Percentiles rank a stretch among this genome's conserved stretches.
phyloP scores from a whole-genome alignment of 129 eudicot genomes.

The Oenanthe sinensis region DNA sequence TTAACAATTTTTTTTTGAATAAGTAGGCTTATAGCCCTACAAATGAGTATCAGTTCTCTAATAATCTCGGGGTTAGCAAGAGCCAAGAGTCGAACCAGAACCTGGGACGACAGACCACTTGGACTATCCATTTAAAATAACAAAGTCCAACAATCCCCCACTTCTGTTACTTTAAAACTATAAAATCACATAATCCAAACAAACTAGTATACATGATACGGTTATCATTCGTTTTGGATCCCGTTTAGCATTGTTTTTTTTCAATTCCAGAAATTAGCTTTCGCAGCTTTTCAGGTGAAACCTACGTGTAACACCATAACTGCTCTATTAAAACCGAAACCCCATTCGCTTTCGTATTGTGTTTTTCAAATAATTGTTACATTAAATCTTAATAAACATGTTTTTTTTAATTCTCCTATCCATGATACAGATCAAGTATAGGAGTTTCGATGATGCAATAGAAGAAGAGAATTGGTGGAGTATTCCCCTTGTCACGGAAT shows the following conservation, averaged over 20 bases:
- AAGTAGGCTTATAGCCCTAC: too few relatives aligned
- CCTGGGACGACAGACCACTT: too few relatives aligned
- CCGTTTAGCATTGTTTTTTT: neutral
- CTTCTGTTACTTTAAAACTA: neutral
- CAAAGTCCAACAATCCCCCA: neutral
- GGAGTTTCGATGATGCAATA: constrained; percentile 68
- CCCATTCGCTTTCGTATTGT: neutral
- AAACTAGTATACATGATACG: neutral
- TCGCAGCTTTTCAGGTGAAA: neutral
- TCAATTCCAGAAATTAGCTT: neutral
- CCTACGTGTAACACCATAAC: neutral
- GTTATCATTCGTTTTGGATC: neutral
- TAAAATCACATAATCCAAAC: neutral
- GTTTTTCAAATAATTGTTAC: neutral
- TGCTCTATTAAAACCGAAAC: neutral
- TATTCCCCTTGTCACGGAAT: constrained; percentile 70
- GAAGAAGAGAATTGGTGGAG: constrained; percentile 80
- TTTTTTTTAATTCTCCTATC: constrained; percentile 3
- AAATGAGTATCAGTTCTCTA: too few relatives aligned
- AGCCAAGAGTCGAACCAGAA: too few relatives aligned
- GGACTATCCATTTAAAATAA: too few relatives aligned
- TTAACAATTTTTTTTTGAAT: too few relatives aligned
- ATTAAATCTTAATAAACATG: neutral
- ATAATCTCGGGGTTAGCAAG: too few relatives aligned
- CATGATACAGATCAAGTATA: constrained; percentile 55